Evolutionary conservation across 345 rosid genomes (phyloP).

Genomic region (Rhodamnia argentea): DNA sequence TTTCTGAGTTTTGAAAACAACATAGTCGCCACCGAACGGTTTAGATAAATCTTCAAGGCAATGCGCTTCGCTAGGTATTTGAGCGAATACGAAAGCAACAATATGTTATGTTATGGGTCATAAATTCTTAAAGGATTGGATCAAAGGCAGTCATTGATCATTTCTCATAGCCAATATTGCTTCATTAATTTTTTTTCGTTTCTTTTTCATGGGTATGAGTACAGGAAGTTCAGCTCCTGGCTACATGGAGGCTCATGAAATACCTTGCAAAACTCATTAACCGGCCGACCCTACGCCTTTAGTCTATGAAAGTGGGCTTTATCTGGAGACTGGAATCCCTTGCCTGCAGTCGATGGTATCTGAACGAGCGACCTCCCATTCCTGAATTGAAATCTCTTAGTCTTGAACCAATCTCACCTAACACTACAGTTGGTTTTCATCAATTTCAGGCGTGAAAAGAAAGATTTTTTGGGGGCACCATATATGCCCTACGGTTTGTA

Average conservation of each 20-base stretch:
- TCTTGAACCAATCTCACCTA: neutral
- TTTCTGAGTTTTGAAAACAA: neutral
- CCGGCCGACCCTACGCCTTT: neutral
- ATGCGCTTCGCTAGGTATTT: neutral
- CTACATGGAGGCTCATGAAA: neutral
- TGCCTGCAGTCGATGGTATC: neutral
- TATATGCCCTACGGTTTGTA: neutral
- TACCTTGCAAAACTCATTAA: neutral
- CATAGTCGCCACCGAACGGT: neutral
- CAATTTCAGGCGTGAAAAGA: neutral
- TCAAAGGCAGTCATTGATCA: too few species aligned
- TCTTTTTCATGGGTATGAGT: too few species aligned
- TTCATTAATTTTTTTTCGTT: too few species aligned
- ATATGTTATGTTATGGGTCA: too few species aligned
- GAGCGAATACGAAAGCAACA: too few species aligned
- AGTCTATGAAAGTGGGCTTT: neutral
- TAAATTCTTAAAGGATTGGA: too few species aligned
- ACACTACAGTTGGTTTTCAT: neutral
- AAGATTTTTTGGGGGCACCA: neutral
- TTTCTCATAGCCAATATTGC: too few species aligned
- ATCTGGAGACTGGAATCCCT: neutral
- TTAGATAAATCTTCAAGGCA: neutral
- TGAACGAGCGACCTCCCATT: neutral
- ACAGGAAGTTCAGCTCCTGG: too few species aligned
- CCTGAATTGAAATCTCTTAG: neutral